phyloP scores from a whole-genome alignment of 208 protist species.

The Trypanosoma conorhini region DNA sequence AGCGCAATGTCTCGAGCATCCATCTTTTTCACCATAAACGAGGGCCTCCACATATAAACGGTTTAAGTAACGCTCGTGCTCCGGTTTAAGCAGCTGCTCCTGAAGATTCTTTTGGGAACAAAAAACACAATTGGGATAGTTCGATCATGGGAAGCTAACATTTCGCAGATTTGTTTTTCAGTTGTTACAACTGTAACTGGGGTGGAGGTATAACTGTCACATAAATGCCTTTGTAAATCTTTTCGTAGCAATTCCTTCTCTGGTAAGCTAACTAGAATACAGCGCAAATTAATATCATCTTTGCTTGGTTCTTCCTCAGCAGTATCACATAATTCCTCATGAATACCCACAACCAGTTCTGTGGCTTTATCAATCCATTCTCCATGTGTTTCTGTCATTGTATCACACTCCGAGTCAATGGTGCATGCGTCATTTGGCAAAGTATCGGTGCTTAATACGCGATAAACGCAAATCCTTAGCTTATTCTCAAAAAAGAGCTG shows the following conservation, averaged over 20 bases:
- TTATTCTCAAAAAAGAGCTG: conserved; percentile 52
- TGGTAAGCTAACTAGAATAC: conserved; percentile 50
- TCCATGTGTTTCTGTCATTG: conserved; percentile 6
- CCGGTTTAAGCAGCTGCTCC: conserved; percentile 41
- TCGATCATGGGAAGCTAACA: conserved; percentile 12
- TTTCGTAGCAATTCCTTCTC: conserved; percentile 25
- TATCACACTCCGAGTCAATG: not conserved
- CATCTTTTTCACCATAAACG: conserved; percentile 14
- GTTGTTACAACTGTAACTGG: conserved; percentile 45
- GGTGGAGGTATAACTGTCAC: conserved; percentile 61
- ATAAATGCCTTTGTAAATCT: conserved; percentile 34
- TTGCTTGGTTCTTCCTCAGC: not conserved
- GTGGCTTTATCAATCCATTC: conserved; percentile 32
- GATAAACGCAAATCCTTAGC: conserved; percentile 39
- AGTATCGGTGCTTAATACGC: conserved; percentile 6
- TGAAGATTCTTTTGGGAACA: conserved; percentile 40
- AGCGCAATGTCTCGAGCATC: conserved; percentile 6
- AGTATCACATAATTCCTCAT: conserved; percentile 38
- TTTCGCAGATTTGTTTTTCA: conserved; percentile 13
- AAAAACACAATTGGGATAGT: conserved; percentile 41
- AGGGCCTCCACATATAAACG: conserved; percentile 15
- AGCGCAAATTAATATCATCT: conserved; percentile 5
- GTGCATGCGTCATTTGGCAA: not conserved
- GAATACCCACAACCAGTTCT: conserved; percentile 21
- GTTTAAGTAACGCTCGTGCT: conserved; percentile 27